phyloP scores from a whole-genome alignment of 2,329 filamentous ascomycete species.

The Chaetomium sp. region DNA sequence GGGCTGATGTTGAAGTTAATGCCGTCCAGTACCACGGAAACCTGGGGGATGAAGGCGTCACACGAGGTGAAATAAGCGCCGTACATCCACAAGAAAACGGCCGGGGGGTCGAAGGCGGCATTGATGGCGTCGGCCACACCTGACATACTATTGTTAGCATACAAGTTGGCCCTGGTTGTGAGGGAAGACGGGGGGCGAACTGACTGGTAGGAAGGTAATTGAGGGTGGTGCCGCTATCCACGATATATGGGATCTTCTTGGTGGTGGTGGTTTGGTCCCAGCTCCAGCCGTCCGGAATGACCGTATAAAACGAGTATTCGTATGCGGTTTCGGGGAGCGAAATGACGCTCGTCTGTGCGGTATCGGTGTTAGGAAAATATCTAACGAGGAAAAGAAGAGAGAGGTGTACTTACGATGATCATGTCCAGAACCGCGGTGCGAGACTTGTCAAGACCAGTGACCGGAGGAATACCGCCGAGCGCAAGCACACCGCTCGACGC shows the following conservation, averaged over 20 bases:
- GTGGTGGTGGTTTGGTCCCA: constrained; percentile 38
- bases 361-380: neutral
- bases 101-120: constrained; percentile 39
- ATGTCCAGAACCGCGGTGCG: constrained; percentile 30
- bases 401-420: constrained; percentile 20
- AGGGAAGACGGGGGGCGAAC: constrained; percentile 15
- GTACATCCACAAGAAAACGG: constrained; percentile 41
- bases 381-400: no score
- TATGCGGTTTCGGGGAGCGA: constrained; percentile 32
- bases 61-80: constrained; percentile 44
- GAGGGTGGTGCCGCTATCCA: constrained; percentile 48
- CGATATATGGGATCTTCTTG: constrained; percentile 42
- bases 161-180: neutral
- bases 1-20: constrained; percentile 43
- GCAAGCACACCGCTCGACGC: constrained; percentile 40
- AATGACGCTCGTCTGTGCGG: constrained; percentile 38
- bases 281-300: constrained; percentile 43
- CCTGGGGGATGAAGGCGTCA: constrained; percentile 38
- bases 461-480: constrained; percentile 41
- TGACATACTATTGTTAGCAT: neutral
- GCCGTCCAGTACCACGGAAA: constrained; percentile 40
- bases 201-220: constrained; percentile 44
- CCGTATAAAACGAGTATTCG: constrained; percentile 47
- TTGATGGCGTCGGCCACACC: constrained; percentile 40
- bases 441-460: constrained; percentile 24